Conservation (phyloP, 306 rosid species). For the Trichosanthes cucumerina region DNA sequence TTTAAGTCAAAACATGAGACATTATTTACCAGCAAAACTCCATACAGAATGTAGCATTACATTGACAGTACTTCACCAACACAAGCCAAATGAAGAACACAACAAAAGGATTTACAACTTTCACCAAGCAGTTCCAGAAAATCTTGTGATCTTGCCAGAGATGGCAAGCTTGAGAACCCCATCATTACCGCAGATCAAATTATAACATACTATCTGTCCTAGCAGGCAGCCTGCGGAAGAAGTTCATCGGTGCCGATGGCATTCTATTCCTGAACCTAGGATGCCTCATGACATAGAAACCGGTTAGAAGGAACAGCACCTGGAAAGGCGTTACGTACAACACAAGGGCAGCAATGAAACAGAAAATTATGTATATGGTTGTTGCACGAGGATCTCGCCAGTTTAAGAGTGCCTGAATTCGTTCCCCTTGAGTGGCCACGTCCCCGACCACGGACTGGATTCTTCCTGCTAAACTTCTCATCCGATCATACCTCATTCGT, state of each 20-base stretch:
- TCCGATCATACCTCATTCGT: slow-evolving; percentile 73
- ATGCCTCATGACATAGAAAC: slow-evolving; percentile 80
- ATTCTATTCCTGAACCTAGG: slow-evolving; percentile 60
- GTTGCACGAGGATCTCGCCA: slow-evolving; percentile 98
- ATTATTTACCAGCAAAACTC: neutral
- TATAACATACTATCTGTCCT: slow-evolving; percentile 72
- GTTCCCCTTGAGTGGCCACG: slow-evolving; percentile 82
- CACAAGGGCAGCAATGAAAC: slow-evolving; percentile 45
- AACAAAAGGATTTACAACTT: neutral
- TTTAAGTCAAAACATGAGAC: neutral
- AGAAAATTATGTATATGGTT: slow-evolving; percentile 41
- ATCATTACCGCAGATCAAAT: neutral
- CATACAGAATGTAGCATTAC: neutral
- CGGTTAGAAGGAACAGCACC: slow-evolving; percentile 36
- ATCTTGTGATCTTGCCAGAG: neutral
- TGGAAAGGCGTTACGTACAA: slow-evolving; percentile 60
- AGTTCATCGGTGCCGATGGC: slow-evolving; percentile 55
- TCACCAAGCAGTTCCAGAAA: neutral
- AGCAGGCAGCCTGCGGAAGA: slow-evolving; percentile 85
- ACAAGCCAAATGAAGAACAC: neutral
- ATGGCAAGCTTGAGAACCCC: neutral
- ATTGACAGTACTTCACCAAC: neutral
- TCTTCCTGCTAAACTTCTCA: slow-evolving; percentile 71
- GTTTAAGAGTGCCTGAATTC: slow-evolving; percentile 62
- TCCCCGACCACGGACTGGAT: slow-evolving; percentile 89